Base-by-base conservation (phyloP, 306 rosid species). In the Glycine latifolia region DNA sequence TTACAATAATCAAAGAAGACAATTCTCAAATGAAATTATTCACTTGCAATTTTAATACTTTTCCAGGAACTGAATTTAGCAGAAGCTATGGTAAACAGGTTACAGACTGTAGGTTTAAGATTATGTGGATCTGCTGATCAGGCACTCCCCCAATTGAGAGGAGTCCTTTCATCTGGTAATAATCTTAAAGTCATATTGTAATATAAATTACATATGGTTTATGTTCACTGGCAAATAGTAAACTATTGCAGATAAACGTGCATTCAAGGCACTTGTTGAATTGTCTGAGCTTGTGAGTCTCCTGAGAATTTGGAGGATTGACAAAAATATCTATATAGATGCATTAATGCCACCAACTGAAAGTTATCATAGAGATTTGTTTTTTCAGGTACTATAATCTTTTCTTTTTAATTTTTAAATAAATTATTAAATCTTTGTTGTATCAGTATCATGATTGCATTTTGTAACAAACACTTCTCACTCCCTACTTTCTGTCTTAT, bases 91-190 rank as follows among this genome's bases (percentile, higher is more conserved):
- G 99, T 95, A 85, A 95, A 95, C 86, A 90, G 99, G 89, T 87
- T 95, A 82, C 99, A 95, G 78, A 93, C 97, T 11, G 97, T 90
- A 78, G 95, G 84, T 82, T 89, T 93, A 81, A 90, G 99, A 83
- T 95, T 95, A 81, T 92, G 95, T 86, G 99, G 94, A 73, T 84
- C 88, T 50, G 97, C 89, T 53, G 95, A 92, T 86, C 92, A 86
- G 83, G 95, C 97, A 84, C 90, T 95, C 87, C 95, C 97, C 50
- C 93, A 97, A 85, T 85, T 92, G 85, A 88, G 99, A 86, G 99
- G 99, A 85, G 99, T 97, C 31, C 85, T 95, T 55, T 92, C 94
- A 68, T 75, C 91, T 31, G 98, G 98, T 95, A 91, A 48, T 33
- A 10, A 69, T 79, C 26, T 54, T 71, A 61, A 68, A 49, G 67